A percentile compares a stretch with the other conserved stretches of the same genome.
These are phyloP conservation scores for Fusarium vanettenii DNA, from an alignment of 2,329 filamentous ascomycete genomes.

Conservation along the genomic window DNA sequence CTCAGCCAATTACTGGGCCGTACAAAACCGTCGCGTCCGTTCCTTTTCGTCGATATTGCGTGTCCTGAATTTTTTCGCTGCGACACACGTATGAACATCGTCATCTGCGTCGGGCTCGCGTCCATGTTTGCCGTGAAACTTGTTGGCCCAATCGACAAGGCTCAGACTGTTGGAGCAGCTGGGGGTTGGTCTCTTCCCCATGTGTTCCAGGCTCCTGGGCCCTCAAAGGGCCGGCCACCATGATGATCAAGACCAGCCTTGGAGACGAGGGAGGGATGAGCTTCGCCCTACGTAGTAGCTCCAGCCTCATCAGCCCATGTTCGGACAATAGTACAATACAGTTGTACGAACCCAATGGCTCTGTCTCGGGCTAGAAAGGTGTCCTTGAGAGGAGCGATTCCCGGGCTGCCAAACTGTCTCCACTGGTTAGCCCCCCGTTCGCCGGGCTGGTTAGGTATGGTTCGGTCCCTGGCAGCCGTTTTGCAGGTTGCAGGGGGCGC, in stretches of 20 bases:
- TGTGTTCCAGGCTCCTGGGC: conserved; percentile 26
- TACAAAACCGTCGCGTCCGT: conserved; percentile 5
- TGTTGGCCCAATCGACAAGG: conserved; percentile 18
- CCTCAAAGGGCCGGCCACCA: conserved; percentile 5
- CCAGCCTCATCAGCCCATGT: not conserved
- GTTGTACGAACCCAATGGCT: not conserved
- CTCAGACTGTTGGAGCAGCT: conserved; percentile 18
- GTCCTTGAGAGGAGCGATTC: conserved; percentile 17
- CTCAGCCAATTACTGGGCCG: conserved; percentile 9
- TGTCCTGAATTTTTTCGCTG: conserved; percentile 8
- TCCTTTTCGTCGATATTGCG: conserved; percentile 25
- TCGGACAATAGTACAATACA: not conserved
- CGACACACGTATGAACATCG: conserved; percentile 33
- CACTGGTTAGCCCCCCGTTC: conserved; percentile 7
- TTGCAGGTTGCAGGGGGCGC: conserved; percentile 23
- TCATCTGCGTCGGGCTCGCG: conserved; percentile 25
- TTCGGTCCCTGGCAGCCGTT: conserved; percentile 35
- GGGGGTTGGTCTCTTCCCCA: conserved; percentile 4
- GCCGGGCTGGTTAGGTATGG: conserved; percentile 2
- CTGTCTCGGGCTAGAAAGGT: not conserved
- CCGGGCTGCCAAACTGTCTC: conserved; percentile 22
- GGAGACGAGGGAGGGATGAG: not conserved
- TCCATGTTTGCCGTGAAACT: conserved; percentile 13
- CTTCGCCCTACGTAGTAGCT: not conserved
- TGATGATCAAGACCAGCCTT: conserved; percentile 21